Evolutionary conservation across 352 stramenopile genomes (phyloP), one percentile per base, ranked within the genome.

Genomic region (Plasmopara halstedii): DNA sequence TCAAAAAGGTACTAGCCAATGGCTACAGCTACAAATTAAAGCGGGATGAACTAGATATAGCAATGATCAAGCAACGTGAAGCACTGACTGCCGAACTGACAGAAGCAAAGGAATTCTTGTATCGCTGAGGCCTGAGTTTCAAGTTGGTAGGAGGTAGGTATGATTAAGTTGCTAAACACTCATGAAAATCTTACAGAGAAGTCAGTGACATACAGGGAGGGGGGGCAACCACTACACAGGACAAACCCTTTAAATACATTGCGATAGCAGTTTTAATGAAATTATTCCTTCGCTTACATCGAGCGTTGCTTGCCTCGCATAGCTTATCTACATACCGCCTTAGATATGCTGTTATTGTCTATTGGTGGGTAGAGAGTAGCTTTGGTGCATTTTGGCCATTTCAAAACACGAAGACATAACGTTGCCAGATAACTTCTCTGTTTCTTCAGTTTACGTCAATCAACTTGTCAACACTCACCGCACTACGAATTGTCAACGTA

Each of bases 1-100:
- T 87, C 39, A 63, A 46, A 27, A 68, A 74, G 56, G 62, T 90
- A 18, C 36, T 90, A 26, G 57, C 68, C 18, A 84, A 75, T 52
- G 75, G 71, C 5, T 47, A 61, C 14, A 62, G 48, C 40, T 83
- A 72, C 34, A 70, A 71, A 34, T 61, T 54, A 23, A 73, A 81
- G 46, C 62, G 79, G 18, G 65, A 88, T 36, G 58, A 73, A 40
- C 44, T 90, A 10, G 58, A 81, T 31, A 47, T 53, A 15, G 63
- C 64, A n/a, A 90, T 90, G 79, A 42, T 64, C 18, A 80, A 83
- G 65, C 79, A 90, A 37, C 74, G 79, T 17, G 73, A 83, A 17
- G 69, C 61, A n/a, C 51, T 90, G 32, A 67, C 73, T 5, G 52
- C 56, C 2, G 79, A 90, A 42, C 52, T 90, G 25, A 70, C 73